A percentile compares a stretch with the other conserved stretches of the same genome.
These are phyloP conservation scores for Chytriomyces hyalinus DNA, from an alignment of 192 early-diverging fungal genomes.

Conservation along the genomic window DNA sequence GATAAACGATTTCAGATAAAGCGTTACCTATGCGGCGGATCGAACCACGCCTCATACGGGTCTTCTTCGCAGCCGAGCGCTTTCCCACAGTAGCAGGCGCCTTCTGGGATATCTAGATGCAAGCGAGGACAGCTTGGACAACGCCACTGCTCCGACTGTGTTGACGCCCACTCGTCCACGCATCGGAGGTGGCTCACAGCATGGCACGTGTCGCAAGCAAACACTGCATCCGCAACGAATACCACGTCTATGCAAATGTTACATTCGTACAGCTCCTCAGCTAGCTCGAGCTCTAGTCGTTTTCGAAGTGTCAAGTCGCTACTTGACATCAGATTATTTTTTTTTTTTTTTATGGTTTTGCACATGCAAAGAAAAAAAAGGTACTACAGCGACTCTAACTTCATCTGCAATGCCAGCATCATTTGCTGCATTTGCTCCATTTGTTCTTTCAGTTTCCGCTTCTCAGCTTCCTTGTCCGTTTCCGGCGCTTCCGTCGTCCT, in stretches of 20 bases:
- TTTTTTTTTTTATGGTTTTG: not conserved
- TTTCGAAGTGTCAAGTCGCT: not conserved
- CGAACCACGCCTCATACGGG: not conserved
- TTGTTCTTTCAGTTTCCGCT: constrained; percentile 22
- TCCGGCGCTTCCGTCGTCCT: not conserved
- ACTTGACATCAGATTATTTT: not conserved
- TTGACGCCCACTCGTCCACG: constrained; percentile 73
- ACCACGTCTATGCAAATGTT: constrained; percentile 92
- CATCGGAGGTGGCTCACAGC: constrained; percentile 89
- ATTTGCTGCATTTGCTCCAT: constrained; percentile 30
- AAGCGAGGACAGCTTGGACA: constrained; percentile 16
- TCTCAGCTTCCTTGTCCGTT: constrained; percentile 15
- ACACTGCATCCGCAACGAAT: constrained; percentile 67
- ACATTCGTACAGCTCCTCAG: constrained; percentile 84
- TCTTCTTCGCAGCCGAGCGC: not conserved
- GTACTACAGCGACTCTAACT: constrained; percentile 18
- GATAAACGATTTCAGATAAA: not conserved
- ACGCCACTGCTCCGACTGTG: constrained; percentile 16
- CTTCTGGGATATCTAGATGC: not conserved
- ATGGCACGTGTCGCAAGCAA: constrained; percentile 86
- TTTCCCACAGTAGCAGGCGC: constrained; percentile 14
- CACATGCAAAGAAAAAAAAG: not conserved
- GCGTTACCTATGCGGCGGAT: constrained; percentile 21
- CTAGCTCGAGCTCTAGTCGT: constrained; percentile 51
- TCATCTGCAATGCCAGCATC: constrained; percentile 15